Evolutionary conservation across 75 land plant genomes (phyloP).

Genomic region (Cunninghamia lanceolata): DNA sequence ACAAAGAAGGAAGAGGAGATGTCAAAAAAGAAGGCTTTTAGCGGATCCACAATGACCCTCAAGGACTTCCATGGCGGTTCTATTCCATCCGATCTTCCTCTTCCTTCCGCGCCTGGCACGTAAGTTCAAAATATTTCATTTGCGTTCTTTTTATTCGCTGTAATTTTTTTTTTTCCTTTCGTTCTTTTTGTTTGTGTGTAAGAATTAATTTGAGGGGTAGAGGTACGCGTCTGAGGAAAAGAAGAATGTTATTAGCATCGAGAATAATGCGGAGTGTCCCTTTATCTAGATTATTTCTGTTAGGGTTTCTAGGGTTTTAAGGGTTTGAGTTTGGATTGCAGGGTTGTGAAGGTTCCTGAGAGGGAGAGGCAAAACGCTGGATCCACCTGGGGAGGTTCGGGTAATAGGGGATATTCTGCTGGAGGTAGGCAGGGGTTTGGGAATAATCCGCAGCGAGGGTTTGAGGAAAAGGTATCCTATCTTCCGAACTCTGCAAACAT

Average conservation of each 20-base stretch:
- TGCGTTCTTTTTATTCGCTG: neutral
- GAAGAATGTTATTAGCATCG: too few relatives aligned
- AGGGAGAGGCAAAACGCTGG: conserved; percentile 52
- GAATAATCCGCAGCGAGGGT: conserved; percentile 26
- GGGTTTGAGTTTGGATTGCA: neutral
- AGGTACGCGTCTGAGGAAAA: neutral
- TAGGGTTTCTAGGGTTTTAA: neutral
- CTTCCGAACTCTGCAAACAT: conserved; percentile 52
- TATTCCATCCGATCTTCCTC: conserved; percentile 95
- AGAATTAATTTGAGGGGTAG: neutral
- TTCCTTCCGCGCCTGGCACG: conserved; percentile 98
- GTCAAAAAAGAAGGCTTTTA: conserved; percentile 87
- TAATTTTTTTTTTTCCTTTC: neutral
- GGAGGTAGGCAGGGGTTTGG: conserved; percentile 40
- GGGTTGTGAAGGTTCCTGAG: conserved; percentile 29
- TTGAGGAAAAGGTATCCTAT: conserved; percentile 67
- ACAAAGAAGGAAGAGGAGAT: conserved; percentile 23
- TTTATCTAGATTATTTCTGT: neutral
- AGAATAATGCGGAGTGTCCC: neutral
- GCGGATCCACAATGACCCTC: conserved; percentile 87
- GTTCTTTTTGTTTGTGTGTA: neutral
- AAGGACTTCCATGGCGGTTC: conserved; percentile 98
- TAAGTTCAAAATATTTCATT: conserved; percentile 27
- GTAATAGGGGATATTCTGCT: conserved; percentile 43
- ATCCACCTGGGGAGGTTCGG: conserved; percentile 33